These are phyloP conservation scores for Venturia carpophila DNA, from an alignment of 2,329 filamentous ascomycete species.

Conservation along the genomic window DNA sequence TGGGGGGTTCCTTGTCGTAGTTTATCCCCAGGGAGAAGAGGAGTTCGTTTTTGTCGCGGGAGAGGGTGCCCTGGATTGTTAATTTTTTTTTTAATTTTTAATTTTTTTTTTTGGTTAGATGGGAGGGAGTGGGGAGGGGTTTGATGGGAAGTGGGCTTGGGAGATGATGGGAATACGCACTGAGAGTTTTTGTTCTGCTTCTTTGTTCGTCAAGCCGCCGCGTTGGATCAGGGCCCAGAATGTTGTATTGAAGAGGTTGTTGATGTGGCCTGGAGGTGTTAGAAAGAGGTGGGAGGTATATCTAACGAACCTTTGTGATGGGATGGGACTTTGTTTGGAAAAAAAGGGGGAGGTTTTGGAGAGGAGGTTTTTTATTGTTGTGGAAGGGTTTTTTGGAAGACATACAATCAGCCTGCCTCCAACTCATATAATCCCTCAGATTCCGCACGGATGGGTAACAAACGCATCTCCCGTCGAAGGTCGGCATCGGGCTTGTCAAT, in stretches of 20 bases:
- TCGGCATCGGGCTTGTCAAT: constrained; percentile 68
- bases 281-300: no score
- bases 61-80: constrained; percentile 76
- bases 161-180: constrained; percentile 39
- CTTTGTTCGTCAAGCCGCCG: constrained; percentile 65
- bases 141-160: no score
- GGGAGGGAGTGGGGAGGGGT: neutral
- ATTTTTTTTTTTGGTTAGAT: neutral
- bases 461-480: constrained; percentile 87
- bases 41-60: constrained; percentile 92
- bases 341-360: no score
- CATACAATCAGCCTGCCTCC: constrained; percentile 93
- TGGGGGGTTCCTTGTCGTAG: constrained; percentile 92
- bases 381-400: constrained; percentile 16
- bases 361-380: no score
- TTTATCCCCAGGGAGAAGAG: constrained; percentile 88
- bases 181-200: constrained; percentile 73
- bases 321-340: neutral
- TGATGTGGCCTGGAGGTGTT: constrained; percentile 67
- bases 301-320: no score
- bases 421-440: constrained; percentile 89
- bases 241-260: constrained; percentile 96
- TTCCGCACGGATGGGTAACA: constrained; percentile 78
- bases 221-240: constrained; percentile 84
- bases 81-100: no score